Percentiles rank a stretch among this genome's conserved stretches.
phyloP scores from a whole-genome alignment of 2,329 filamentous ascomycete genomes.

The Fusarium sp. region DNA sequence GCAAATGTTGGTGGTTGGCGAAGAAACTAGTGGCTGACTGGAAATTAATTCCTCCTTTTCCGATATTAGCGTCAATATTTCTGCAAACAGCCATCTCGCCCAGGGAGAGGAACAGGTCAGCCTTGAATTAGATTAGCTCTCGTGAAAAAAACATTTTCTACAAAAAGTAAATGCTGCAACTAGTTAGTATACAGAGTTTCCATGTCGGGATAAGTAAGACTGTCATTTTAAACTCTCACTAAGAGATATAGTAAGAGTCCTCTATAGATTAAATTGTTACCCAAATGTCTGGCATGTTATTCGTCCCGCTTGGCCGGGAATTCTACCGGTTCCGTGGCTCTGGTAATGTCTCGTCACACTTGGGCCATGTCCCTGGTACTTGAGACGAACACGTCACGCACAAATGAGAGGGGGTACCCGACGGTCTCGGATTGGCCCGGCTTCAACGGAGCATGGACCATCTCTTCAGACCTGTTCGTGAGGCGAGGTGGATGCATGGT shows the following conservation, averaged over 20 bases:
- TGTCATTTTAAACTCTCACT: neutral
- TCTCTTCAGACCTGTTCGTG: neutral
- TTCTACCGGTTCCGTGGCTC: neutral
- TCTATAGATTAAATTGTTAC: neutral
- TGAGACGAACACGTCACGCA: neutral
- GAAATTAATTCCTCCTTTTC: constrained; percentile 6
- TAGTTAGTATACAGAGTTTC: neutral
- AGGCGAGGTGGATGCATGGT: neutral
- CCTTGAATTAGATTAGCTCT: neutral
- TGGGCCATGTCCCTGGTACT: neutral
- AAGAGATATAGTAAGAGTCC: neutral
- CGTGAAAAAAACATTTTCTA: neutral
- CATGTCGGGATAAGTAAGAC: neutral
- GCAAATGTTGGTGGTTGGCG: neutral
- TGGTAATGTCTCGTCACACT: neutral
- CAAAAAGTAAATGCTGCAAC: neutral
- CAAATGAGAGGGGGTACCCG: neutral
- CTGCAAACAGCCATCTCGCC: neutral
- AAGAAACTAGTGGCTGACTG: neutral
- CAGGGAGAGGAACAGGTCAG: neutral
- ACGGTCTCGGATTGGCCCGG: neutral
- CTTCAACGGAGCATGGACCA: neutral
- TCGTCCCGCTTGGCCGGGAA: neutral
- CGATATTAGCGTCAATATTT: neutral
- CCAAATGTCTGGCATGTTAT: neutral